These are phyloP conservation scores for Solanum dulcamara DNA, from an alignment of 257 asterid species.

Conservation along the genomic window DNA sequence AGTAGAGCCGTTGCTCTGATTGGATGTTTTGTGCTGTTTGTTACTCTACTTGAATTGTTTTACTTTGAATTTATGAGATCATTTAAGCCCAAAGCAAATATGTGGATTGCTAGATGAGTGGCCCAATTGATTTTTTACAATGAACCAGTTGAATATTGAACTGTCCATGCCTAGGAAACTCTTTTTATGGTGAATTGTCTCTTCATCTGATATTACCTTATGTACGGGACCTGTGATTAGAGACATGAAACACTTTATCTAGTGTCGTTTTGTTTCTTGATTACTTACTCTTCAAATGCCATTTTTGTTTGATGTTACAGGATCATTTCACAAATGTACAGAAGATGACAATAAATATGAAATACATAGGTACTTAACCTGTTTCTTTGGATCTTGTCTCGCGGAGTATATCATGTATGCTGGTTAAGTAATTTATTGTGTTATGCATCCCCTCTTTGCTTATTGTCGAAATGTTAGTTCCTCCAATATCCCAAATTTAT, in stretches of 20 bases:
- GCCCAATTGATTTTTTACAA: background rate
- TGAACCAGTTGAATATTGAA: background rate
- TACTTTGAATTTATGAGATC: background rate
- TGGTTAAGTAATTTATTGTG: background rate
- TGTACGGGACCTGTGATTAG: background rate
- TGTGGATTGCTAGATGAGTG: background rate
- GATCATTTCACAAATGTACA: constrained; percentile 69
- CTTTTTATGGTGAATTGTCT: background rate
- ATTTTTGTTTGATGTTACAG: constrained; percentile 31
- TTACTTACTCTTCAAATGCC: background rate
- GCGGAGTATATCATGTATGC: background rate
- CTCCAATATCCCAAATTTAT: background rate
- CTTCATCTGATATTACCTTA: background rate
- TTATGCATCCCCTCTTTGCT: background rate
- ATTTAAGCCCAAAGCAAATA: background rate
- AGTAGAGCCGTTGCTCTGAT: background rate
- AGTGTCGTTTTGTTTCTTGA: background rate
- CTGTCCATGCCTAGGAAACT: background rate
- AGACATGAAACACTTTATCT: background rate
- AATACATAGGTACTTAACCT: constrained; percentile 65
- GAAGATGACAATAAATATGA: constrained; percentile 65
- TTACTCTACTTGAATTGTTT: background rate
- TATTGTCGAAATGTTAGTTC: background rate
- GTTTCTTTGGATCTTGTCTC: background rate
- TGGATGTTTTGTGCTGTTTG: background rate